Base-by-base conservation (phyloP, 202 grass and related monocot species). In the Eragrostis tef region DNA sequence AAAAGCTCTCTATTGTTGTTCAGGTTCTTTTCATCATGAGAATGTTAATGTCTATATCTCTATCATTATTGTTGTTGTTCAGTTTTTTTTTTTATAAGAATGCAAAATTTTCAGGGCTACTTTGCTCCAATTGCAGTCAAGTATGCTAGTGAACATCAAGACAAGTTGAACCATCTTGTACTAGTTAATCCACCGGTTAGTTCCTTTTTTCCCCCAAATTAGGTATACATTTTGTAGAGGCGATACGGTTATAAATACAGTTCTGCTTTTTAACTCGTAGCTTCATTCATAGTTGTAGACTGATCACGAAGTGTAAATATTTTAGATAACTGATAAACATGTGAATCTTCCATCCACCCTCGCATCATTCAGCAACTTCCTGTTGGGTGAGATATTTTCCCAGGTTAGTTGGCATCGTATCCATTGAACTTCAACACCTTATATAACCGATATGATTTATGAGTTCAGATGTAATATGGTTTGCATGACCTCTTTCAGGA, bases 101-200 rank as follows among this genome's bases (percentile, higher is more conserved):
- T 65, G 34, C 71, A 59, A 81, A 75, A 49, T 44, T 91, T 89
- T 64, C 84, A 94, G 92, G 95, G 95, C 10, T 98, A 89, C 84
- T 94, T 98, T 48, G 79, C 90, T 88, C 95, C 95, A 44, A 26
- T 98, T 74, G 95, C 74, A 46, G 75, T 94, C 47, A 93, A 94
- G 80, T 98, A 94, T 82, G 92, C 87, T 47, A 94, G 67, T 3
- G 71, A 80, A 68, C 88, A 94, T 86, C 95, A 98, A 77, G 90
- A 94, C 60, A 94, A 93, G 79, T 75, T 98, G 79, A 90, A 88
- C 80, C 81, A 94, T 86, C 90, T 98, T 86, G 86, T 98, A 82
- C 80, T 98, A 67, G 60, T 98, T 46, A 98, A 98, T 81, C 92
- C 95, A 79, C 92, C 90, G 49, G 95, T 97, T 78, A 98, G 95